Base-by-base conservation (phyloP, 192 early-diverging fungal genomes). In the Coemansia asiatica region DNA sequence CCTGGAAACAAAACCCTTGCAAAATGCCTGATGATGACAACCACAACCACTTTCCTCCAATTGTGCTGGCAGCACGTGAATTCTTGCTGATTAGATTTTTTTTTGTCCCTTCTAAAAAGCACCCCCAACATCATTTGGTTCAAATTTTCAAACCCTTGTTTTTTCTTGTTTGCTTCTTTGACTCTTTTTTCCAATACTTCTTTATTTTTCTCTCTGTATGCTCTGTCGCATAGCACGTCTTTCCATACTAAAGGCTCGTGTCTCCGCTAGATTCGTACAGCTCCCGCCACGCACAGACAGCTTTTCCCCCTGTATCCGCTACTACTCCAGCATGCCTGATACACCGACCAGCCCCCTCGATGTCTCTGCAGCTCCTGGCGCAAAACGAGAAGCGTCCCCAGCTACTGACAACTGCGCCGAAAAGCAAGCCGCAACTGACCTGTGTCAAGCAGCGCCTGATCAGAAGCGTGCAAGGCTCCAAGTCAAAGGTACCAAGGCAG, bases 381-480 rank as follows among this genome's bases (percentile, higher is more conserved):
- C 56, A 29, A 57, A 57, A 9, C 1, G 56, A 31, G 56, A 36
- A 29, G 56, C 31, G 6, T 57, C 56, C 8, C 56, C 56, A 3
- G 56, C 33, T 16, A 6, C 5, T 16, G 50, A 21, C 50, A 3
- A 2, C 15, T 13, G 5, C 50, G 12, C 25, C 5, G 50, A 22
- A 51, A 12, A 22, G 2, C 22, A 51, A 26, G 21, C 13, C 31
- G 3, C 29, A 40, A 13, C 48, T 33, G 31, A 33, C 4, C 25
- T 10, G 23, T 23, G 4, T 26, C 26, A 9, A 44, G 53, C n/a
- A 13, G 53, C 9, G 31, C 61, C 64, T 15, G 68, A 66, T 5
- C 63, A 68, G 51, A 74, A 79, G 55, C 77, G 77, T 31, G 49
- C 53, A 47, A 79, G 67, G 62, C 18, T 53, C 13, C 28, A 64